Evolutionary conservation across 805 yeast genomes (phyloP).

Genomic region (Alloascoidea africana): DNA sequence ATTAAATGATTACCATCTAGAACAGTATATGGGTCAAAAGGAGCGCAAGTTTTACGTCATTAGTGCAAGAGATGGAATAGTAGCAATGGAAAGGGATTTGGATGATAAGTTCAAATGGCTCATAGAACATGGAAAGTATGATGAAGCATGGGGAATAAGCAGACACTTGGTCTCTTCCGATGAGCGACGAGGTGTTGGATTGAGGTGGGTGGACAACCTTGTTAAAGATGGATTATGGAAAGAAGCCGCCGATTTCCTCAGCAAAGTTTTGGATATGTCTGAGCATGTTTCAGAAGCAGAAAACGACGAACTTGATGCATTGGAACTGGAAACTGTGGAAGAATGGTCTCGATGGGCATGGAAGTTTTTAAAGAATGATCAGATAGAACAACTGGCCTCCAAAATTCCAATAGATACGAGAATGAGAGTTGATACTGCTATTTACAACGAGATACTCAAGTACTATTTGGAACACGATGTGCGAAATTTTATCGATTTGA

Average conservation of each 20-base stretch:
- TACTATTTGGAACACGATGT: constrained; percentile 26
- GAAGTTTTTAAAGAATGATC: constrained; percentile 32
- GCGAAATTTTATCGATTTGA: constrained; percentile 17
- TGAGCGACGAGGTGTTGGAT: constrained; percentile 45
- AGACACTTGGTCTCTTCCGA: constrained; percentile 32
- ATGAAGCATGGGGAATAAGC: constrained; percentile 72
- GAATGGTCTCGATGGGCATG: constrained; percentile 58
- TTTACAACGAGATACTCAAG: constrained; percentile 32
- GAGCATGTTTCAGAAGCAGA: constrained; percentile 4
- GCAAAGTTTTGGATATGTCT: constrained; percentile 19
- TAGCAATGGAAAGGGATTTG: constrained; percentile 55
- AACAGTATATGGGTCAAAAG: constrained; percentile 29
- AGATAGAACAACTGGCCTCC: constrained; percentile 30
- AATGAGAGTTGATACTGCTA: constrained; percentile 19
- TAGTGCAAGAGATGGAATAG: constrained; percentile 70
- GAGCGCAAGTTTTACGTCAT: constrained; percentile 43
- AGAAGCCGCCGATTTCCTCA: constrained; percentile 35
- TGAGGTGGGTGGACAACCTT: constrained; percentile 27
- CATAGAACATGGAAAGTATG: constrained; percentile 31
- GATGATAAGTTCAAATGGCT: constrained; percentile 67
- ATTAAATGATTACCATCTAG: constrained; percentile 65
- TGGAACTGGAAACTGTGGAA: constrained; percentile 12
- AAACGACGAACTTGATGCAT: constrained; percentile 12
- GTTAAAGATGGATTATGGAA: constrained; percentile 32
- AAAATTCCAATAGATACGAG: constrained; percentile 36